Percentiles rank a stretch among this genome's conserved stretches.
Evolutionary conservation across 2,329 filamentous ascomycete species (phyloP).

Genomic region (Penicillium sp.): DNA sequence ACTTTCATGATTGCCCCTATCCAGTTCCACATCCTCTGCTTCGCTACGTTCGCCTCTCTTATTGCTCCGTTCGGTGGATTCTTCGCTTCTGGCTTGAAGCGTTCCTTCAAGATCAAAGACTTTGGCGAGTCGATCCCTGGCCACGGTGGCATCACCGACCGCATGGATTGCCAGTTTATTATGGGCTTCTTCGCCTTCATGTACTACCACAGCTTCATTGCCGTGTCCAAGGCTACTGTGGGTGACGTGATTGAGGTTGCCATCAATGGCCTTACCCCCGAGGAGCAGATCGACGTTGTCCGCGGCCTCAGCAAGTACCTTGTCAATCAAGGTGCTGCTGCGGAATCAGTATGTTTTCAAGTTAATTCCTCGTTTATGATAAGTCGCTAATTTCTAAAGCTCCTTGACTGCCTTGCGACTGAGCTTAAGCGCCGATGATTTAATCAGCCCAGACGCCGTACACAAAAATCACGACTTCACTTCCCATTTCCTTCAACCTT

Average conservation of each 20-base stretch:
- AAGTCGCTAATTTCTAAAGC: conserved; percentile 26
- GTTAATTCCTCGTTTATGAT: no score
- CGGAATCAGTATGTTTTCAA: conserved; percentile 48
- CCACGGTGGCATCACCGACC: conserved; percentile 95
- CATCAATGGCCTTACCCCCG: conserved; percentile 80
- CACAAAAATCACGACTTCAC: conserved; percentile 14
- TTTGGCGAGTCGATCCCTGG: conserved; percentile 98
- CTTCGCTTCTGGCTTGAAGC: conserved; percentile 95
- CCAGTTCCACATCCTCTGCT: conserved; percentile 86
- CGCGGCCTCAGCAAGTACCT: conserved; percentile 62
- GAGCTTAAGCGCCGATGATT: conserved; percentile 36
- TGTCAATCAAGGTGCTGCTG: conserved; percentile 61
- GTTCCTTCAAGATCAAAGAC: conserved; percentile 99
- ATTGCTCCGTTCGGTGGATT: conserved; percentile 98
- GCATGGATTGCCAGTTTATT: conserved; percentile 99
- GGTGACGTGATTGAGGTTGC: conserved; percentile 86
- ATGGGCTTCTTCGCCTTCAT: conserved; percentile 99
- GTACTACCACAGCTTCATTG: conserved; percentile 98
- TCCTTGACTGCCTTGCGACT: conserved; percentile 37
- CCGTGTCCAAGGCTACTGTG: conserved; percentile 77
- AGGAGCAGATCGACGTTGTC: conserved; percentile 83
- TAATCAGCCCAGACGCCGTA: conserved; percentile 1
- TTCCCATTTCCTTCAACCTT: conserved; percentile 12
- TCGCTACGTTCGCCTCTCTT: conserved; percentile 90
- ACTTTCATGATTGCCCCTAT: conserved; percentile 80